A percentile compares a stretch with the other conserved stretches of the same genome.
phyloP scores from a whole-genome alignment of 2,329 filamentous ascomycete species.

The Colletotrichum plurivorum region DNA sequence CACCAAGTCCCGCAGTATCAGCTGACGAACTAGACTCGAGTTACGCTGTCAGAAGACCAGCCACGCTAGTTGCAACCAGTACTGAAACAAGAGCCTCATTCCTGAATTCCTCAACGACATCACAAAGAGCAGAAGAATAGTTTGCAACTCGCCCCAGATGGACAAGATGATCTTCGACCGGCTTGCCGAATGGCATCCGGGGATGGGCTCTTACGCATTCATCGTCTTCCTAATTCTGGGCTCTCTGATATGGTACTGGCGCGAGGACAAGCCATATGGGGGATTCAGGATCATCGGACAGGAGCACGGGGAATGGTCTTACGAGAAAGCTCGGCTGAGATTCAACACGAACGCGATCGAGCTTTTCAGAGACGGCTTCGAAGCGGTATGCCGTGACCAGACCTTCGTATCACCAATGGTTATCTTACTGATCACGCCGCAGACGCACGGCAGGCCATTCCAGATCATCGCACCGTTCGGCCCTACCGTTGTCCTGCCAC shows the following conservation, averaged over 20 bases:
- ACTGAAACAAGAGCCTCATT: too few species aligned
- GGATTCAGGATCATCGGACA: constrained; percentile 13
- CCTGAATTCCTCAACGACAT: too few species aligned
- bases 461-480: constrained; percentile 20
- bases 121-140: too few species aligned
- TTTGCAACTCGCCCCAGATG: too few species aligned
- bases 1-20: too few species aligned
- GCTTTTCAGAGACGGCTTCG: constrained; percentile 12
- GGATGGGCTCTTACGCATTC: not conserved
- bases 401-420: too few species aligned
- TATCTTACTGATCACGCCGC: too few species aligned
- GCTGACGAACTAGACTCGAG: too few species aligned
- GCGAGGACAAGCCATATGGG: constrained; percentile 17
- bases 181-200: not conserved
- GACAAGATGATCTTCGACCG: not conserved
- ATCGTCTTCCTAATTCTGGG: not conserved
- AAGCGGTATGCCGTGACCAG: not conserved
- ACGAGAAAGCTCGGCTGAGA: constrained; percentile 12
- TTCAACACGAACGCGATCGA: constrained; percentile 17
- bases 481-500: constrained; percentile 14
- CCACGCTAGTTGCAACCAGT: too few species aligned
- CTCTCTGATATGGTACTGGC: constrained; percentile 6
- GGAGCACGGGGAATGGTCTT: constrained; percentile 20
- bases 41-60: too few species aligned
- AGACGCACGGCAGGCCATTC: constrained; percentile 18